Conservation (phyloP, 2,329 filamentous ascomycete species). For the Fusarium concolor region DNA sequence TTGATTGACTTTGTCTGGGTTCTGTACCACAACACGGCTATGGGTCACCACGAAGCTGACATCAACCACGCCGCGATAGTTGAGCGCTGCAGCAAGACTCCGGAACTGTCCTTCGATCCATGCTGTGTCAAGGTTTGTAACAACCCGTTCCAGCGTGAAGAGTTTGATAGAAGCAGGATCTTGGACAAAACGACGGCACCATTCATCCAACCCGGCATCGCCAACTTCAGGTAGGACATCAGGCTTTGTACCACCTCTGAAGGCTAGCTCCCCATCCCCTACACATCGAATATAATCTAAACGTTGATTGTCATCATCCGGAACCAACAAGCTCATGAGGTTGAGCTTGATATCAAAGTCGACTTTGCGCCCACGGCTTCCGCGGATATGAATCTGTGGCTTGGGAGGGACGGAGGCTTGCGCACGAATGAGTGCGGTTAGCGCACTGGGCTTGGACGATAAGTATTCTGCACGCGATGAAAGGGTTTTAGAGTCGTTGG, state of each 20-base stretch:
- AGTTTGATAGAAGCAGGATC: conserved; percentile 59
- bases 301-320: conserved; percentile 57
- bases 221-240: conserved; percentile 58
- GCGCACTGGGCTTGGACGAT: conserved; percentile 58
- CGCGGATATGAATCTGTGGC: conserved; percentile 62
- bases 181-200: conserved; percentile 61
- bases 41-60: conserved; percentile 65
- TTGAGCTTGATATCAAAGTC: conserved; percentile 68
- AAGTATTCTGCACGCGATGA: conserved; percentile 62
- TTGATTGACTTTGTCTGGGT: conserved; percentile 64
- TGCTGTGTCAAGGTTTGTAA: conserved; percentile 65
- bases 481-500: conserved; percentile 60
- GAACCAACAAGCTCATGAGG: conserved; percentile 64
- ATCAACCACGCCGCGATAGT: conserved; percentile 62
- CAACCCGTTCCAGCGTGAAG: conserved; percentile 64
- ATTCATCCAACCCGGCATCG: conserved; percentile 60
- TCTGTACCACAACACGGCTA: conserved; percentile 61
- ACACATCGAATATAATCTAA: conserved; percentile 68
- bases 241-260: conserved; percentile 60
- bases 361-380: conserved; percentile 56
- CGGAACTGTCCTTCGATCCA: conserved; percentile 67
- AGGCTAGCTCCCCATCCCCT: conserved; percentile 60
- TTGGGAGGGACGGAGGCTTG: conserved; percentile 67
- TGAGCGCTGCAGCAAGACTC: conserved; percentile 61
- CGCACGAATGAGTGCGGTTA: conserved; percentile 59